Conservation (phyloP, 495 filamentous ascomycete species). For the Talaromyces adpressus region DNA sequence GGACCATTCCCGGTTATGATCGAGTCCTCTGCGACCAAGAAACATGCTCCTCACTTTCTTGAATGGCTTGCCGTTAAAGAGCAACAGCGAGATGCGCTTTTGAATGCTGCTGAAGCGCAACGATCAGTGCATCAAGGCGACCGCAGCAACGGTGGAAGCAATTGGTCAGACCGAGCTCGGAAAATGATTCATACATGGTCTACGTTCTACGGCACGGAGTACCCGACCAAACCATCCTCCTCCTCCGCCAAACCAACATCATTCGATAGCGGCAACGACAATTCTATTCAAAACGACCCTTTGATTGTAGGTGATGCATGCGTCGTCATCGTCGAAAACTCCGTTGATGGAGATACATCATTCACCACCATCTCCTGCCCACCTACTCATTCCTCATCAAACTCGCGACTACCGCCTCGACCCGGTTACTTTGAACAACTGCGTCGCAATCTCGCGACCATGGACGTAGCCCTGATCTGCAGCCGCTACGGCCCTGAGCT, state of each 20-base stretch:
- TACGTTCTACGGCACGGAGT: neutral
- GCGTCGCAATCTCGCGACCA: neutral
- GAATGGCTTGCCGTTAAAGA: neutral
- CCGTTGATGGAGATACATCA: neutral
- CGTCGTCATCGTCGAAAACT: neutral
- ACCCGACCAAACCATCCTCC: neutral
- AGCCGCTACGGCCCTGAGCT: conserved; percentile 15
- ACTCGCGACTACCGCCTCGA: neutral
- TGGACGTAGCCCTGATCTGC: conserved; percentile 4
- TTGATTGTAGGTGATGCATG: neutral
- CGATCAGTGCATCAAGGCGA: neutral
- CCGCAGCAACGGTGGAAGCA: neutral
- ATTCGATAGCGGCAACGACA: neutral
- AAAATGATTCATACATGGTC: neutral
- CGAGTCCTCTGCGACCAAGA: neutral
- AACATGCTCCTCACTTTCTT: neutral
- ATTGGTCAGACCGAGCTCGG: neutral
- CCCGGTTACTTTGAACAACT: neutral
- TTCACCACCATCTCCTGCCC: neutral
- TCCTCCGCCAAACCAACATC: neutral
- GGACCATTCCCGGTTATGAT: neutral
- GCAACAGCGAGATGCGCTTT: neutral
- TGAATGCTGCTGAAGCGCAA: neutral
- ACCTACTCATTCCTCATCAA: neutral
- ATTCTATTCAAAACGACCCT: neutral